Base-by-base conservation (phyloP, 2,329 filamentous ascomycete genomes). In the Cladophialophora exuberans region DNA sequence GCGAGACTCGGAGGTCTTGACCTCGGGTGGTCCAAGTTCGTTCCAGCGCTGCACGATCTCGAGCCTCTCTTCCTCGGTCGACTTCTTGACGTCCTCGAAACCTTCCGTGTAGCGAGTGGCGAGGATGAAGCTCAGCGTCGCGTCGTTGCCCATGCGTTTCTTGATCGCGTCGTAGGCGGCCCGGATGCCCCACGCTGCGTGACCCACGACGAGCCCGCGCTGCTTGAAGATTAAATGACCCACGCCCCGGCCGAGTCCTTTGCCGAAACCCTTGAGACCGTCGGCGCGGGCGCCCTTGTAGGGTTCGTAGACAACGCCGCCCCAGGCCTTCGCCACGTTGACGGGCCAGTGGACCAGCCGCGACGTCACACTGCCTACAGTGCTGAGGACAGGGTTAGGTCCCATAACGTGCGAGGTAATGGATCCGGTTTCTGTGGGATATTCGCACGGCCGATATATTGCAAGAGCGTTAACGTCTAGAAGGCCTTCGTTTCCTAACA, bases 181-280 rank as follows among this genome's bases (percentile, higher is more conserved):
- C n/a, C 64, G 59, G 4, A 66, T 17, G 5, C 64, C 62, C 44
- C 62, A 66, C 7, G 41, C 23, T 13, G 45, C 62, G 17, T 62
- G 62, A n/a, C 46, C 44, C 18, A 54, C 9, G 3, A 46, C 36
- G n/a, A 52, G 10, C 7, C 39, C 50, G 7, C 57, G 42, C 30
- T 28, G 87, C 67, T 94, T 95, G 17, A 93, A 73, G 1, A 94
- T 77, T 1, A 94, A 69, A 0, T 91, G 90, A 2, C 89, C 64
- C 22, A 69, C 57, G 0, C 77, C 77, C 53, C 74, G 73, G 2
- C 73, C 74, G 0, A 78, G 52, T 2, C 77, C 77, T 51, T 69
- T 69, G 0, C 73, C 63, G 26, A 70, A 70, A 2, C 77, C 77
- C 2, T 73, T 52, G 1, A 70, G 61, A 1, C 77, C 76, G 5